Evolutionary conservation across 2,329 filamentous ascomycete species (phyloP).

Genomic region (Pseudogymnoascus sp.): DNA sequence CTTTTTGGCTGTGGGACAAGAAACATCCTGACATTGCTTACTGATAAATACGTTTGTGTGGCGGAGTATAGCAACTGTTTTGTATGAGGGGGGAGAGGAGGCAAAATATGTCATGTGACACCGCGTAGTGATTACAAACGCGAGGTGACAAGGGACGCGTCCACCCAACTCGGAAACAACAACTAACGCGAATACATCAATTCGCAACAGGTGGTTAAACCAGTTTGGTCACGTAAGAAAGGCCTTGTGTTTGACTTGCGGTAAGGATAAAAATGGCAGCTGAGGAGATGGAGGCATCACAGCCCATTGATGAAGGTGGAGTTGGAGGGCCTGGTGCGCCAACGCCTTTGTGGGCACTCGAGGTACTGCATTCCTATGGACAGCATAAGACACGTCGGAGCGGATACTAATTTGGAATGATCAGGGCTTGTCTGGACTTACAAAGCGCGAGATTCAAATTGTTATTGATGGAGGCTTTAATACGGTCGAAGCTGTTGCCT

Average conservation of each 20-base stretch:
- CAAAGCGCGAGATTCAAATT: conserved; percentile 90
- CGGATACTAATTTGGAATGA: conserved; percentile 7
- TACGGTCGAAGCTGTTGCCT: conserved; percentile 91
- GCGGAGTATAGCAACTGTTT: not conserved
- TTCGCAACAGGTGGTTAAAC: not conserved
- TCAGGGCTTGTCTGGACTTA: conserved; percentile 81
- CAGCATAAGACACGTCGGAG: not conserved
- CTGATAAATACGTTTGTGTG: not conserved
- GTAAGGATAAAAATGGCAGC: conserved; percentile 22
- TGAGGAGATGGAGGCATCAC: conserved; percentile 46
- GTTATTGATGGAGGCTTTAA: conserved; percentile 88
- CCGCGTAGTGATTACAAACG: conserved; percentile 8
- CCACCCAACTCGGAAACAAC: not conserved
- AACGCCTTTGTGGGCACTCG: conserved; percentile 74
- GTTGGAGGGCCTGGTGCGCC: conserved; percentile 84
- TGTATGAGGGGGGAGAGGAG: not conserved
- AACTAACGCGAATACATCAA: not conserved
- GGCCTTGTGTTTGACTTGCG: not conserved
- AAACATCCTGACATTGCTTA: not conserved
- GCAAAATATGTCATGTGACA: conserved; percentile 1
- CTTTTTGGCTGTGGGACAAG: not conserved
- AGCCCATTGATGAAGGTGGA: conserved; percentile 65
- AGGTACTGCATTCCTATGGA: conserved; percentile 45
- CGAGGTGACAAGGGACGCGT: conserved; percentile 4
- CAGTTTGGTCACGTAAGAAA: not conserved